These are phyloP conservation scores for Waltergamsia citrina DNA, from an alignment of 2,329 filamentous ascomycete genomes.

Conservation along the genomic window DNA sequence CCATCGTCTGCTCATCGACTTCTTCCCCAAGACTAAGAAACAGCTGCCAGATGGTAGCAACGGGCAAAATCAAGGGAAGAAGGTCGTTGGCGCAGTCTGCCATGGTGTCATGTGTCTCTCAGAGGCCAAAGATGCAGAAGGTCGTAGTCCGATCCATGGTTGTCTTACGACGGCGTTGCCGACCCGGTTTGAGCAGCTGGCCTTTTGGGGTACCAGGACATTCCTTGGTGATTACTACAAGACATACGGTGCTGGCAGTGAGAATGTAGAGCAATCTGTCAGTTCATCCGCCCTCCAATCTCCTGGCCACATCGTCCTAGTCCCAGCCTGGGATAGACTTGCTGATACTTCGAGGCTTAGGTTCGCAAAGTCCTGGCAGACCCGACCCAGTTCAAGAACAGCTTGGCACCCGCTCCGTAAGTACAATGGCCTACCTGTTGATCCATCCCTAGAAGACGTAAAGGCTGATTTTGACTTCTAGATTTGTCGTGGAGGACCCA, in stretches of 20 bases:
- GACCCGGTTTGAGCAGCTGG: slow-evolving; percentile 34
- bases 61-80: too few relatives aligned
- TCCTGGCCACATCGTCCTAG: background rate
- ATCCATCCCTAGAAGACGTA: too few relatives aligned
- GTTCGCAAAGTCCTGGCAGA: slow-evolving; percentile 31
- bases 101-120: slow-evolving; percentile 43
- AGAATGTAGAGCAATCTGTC: slow-evolving; percentile 36
- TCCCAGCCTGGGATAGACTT: background rate
- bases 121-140: slow-evolving; percentile 26
- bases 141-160: slow-evolving; percentile 35
- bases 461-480: slow-evolving; percentile 10
- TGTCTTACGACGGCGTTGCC: slow-evolving; percentile 39
- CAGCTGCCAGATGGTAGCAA: slow-evolving; percentile 10
- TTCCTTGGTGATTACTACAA: slow-evolving; percentile 47
- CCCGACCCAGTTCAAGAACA: slow-evolving; percentile 32
- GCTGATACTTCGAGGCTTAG: too few relatives aligned
- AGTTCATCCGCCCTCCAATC: slow-evolving; percentile 9
- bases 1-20: slow-evolving; percentile 31
- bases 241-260: slow-evolving; percentile 41
- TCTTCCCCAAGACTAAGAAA: slow-evolving; percentile 36
- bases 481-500: slow-evolving; percentile 37
- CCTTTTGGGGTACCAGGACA: slow-evolving; percentile 36
- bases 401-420: slow-evolving; percentile 29
- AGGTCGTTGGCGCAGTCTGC: slow-evolving; percentile 37
- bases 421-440: too few relatives aligned